Evolutionary conservation across 306 rosid genomes (phyloP).

Genomic region (Quercus parvula): DNA sequence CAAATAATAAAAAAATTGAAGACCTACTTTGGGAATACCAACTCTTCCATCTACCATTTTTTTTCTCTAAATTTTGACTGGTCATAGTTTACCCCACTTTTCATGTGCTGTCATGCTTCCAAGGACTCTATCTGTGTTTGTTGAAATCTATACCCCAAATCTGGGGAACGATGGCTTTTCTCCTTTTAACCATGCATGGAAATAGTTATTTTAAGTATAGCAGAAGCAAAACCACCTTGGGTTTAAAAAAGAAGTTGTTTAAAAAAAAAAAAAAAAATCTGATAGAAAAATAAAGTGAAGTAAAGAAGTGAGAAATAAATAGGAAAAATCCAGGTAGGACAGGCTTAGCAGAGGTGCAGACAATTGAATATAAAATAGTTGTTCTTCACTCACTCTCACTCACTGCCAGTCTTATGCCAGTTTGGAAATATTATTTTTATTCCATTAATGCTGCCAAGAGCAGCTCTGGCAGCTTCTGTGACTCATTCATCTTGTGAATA

Average conservation of each 20-base stretch:
- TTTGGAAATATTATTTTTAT: slow-evolving; percentile 33
- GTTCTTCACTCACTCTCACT: slow-evolving; percentile 62
- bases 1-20: slow-evolving; percentile 7
- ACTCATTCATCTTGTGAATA: slow-evolving; percentile 44
- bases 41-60: slow-evolving; percentile 17
- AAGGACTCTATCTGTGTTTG: slow-evolving; percentile 17
- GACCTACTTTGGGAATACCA: slow-evolving; percentile 37
- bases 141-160: slow-evolving; percentile 50
- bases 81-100: slow-evolving; percentile 26
- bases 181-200: slow-evolving; percentile 40
- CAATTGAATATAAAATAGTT: slow-evolving; percentile 35
- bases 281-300: slow-evolving; percentile 21
- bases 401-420: slow-evolving; percentile 63
- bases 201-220: slow-evolving; percentile 32
- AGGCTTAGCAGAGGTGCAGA: slow-evolving; percentile 28
- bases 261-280: slow-evolving; percentile 12
- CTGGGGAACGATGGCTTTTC: slow-evolving; percentile 38
- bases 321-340: slow-evolving; percentile 36
- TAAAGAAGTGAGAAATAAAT: not conserved
- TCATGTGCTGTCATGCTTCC: slow-evolving; percentile 44
- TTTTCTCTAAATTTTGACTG: slow-evolving; percentile 39
- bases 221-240: slow-evolving; percentile 51
- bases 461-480: slow-evolving; percentile 61
- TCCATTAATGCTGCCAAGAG: slow-evolving; percentile 49
- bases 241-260: slow-evolving; percentile 33